These are phyloP conservation scores for Pythium myriotylum DNA, from an alignment of 352 stramenopile species.

Conservation along the genomic window DNA sequence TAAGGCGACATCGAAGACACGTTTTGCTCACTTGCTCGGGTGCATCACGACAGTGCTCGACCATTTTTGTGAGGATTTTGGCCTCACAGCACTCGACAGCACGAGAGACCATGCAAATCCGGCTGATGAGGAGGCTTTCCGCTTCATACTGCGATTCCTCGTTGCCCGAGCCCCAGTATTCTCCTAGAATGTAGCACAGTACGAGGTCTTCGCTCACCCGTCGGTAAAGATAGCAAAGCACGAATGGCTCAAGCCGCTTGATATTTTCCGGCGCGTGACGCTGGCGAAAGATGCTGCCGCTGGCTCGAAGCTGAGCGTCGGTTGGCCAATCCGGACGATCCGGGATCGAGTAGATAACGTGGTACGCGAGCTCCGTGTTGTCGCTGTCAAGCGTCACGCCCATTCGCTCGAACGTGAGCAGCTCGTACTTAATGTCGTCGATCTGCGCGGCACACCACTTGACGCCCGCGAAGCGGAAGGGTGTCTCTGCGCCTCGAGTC, in stretches of 20 bases:
- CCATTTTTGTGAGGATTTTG: conserved; percentile 41
- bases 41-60: conserved; percentile 36
- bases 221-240: conserved; percentile 54
- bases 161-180: conserved; percentile 43
- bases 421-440: conserved; percentile 13
- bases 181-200: conserved; percentile 52
- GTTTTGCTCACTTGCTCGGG: conserved; percentile 28
- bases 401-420: conserved; percentile 69
- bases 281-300: conserved; percentile 4
- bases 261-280: conserved; percentile 21
- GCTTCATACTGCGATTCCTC: conserved; percentile 28
- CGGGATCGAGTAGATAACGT: conserved; percentile 45
- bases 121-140: conserved; percentile 41
- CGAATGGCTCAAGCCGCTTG: conserved; percentile 36
- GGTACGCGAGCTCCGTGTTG: conserved; percentile 50
- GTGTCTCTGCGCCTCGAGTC: conserved; percentile 30
- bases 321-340: conserved; percentile 46
- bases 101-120: conserved; percentile 42
- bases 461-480: conserved; percentile 62
- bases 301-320: conserved; percentile 10
- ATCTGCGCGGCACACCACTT: conserved; percentile 46
- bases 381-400: conserved; percentile 43
- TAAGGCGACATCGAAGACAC: conserved; percentile 45
- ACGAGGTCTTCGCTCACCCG: conserved; percentile 56
- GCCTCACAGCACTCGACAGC: conserved; percentile 39